A percentile compares a stretch with the other conserved stretches of the same genome.
phyloP scores from a whole-genome alignment of 352 stramenopile species.

The Globisporangium heterothallicum region DNA sequence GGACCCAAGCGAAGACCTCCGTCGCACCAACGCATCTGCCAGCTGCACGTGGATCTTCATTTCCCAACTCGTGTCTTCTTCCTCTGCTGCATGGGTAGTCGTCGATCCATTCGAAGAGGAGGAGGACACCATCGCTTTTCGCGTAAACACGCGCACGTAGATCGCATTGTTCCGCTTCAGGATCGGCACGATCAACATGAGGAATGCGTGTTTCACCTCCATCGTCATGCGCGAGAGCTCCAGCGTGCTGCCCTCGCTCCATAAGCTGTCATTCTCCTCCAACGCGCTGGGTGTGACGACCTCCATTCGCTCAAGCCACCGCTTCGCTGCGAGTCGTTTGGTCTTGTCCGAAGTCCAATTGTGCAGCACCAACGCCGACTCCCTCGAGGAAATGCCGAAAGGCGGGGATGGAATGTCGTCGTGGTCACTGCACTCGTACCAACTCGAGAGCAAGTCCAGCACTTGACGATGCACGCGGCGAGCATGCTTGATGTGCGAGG shows the following conservation, averaged over 20 bases:
- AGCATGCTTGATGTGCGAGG: slow-evolving; percentile 19
- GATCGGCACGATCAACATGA: slow-evolving; percentile 60
- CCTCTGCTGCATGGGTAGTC: slow-evolving; percentile 15
- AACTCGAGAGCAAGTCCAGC: slow-evolving; percentile 33
- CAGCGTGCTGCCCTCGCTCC: slow-evolving; percentile 30
- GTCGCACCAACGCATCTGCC: slow-evolving; percentile 4
- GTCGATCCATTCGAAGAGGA: background rate
- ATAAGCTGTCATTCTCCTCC: slow-evolving; percentile 20
- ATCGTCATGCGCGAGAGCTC: slow-evolving; percentile 50
- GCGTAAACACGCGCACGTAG: slow-evolving; percentile 56
- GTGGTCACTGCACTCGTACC: slow-evolving; percentile 31
- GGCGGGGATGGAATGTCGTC: slow-evolving; percentile 28
- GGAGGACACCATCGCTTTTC: slow-evolving; percentile 5
- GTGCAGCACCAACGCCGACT: slow-evolving; percentile 48
- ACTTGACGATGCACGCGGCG: slow-evolving; percentile 26
- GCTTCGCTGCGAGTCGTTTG: slow-evolving; percentile 28
- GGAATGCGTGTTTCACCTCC: slow-evolving; percentile 73
- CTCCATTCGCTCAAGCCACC: slow-evolving; percentile 51
- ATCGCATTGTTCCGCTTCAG: slow-evolving; percentile 44
- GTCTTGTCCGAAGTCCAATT: slow-evolving; percentile 47
- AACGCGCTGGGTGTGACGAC: slow-evolving; percentile 8
- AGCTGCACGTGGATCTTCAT: slow-evolving; percentile 63
- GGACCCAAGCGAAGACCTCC: background rate
- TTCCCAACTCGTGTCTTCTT: slow-evolving; percentile 32
- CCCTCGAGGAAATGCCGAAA: slow-evolving; percentile 51